Base-by-base conservation (phyloP, 805 yeast genomes). In the Scheffersomyces amazonensis region DNA sequence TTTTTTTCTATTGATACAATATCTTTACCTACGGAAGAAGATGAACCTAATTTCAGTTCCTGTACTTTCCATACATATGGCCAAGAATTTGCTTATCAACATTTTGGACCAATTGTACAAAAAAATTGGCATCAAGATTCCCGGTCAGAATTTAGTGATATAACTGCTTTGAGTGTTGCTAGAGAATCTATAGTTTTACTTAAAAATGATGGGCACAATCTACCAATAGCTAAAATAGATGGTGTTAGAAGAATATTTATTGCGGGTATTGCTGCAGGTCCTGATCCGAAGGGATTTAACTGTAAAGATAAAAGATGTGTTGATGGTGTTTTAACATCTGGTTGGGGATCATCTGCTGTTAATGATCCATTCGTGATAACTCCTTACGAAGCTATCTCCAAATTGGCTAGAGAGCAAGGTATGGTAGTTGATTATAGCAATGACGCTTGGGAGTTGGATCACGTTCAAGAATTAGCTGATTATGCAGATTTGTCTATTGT, bases 271-370 rank as follows among this genome's bases (percentile, higher is more conserved):
- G 81, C 76, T 2, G 82, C 83, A 2, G 73, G 72, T 2, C 58
- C 70, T 2, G 75, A 70, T 43, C 67, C 76, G 0, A 58, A 64
- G 31, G 85, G 84, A 0, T 68, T 74, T 45, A 75, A 72, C 46
- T 72, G 78, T 39, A 70, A 65, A 41, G 83, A 78, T 50, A 77
- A 73, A 50, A 67, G 65, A 33, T 70, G 78, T 42, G 64, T 64
- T 9, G 69, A 73, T 40, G 87, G 86, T 2, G 71, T 76, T 1
- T 50, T 80, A 30, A 73, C 76, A 23, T 66, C 74, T 21, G 85
- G 85, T 11, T 77, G 85, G 81, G 87, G 86, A 0, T 79, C 85
- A 4, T 79, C 83, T 0, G 66, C 80, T 9, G 81, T 73, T 12
- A 72, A 68, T 45, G 71, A 76, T 31, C 80, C 81, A 2, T 76